Percentiles rank a stretch among this genome's conserved stretches.
Conservation (phyloP, 2,329 filamentous ascomycete species). For the Phialophora expanda region DNA sequence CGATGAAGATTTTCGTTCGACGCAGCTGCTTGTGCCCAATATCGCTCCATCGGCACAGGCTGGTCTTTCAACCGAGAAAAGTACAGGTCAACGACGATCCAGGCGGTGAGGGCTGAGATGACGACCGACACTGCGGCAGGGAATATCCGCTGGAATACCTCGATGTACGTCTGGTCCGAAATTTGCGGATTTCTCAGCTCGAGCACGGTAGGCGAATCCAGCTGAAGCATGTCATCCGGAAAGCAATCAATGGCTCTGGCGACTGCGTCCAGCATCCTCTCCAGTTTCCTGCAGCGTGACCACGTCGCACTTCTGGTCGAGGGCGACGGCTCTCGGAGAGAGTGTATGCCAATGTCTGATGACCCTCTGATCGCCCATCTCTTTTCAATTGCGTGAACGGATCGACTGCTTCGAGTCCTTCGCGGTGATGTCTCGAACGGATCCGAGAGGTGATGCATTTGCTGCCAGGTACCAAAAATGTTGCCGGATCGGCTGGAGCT, state of each 20-base stretch:
- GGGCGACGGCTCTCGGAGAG: constrained; percentile 14
- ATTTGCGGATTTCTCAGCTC: constrained; percentile 21
- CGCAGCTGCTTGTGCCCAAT: constrained; percentile 10
- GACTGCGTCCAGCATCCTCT: constrained; percentile 25
- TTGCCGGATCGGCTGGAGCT: constrained; percentile 15
- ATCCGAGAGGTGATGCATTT: constrained; percentile 14
- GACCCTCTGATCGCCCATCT: constrained; percentile 4
- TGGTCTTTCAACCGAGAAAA: constrained; percentile 22
- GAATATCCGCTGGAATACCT: constrained; percentile 31
- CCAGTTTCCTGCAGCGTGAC: constrained; percentile 26
- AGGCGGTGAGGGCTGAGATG: constrained; percentile 33
- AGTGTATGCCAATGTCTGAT: background rate
- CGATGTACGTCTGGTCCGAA: constrained; percentile 25
- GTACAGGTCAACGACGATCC: constrained; percentile 36
- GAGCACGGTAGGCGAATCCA: constrained; percentile 27
- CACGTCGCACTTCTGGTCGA: constrained; percentile 18
- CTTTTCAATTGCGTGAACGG: constrained; percentile 1
- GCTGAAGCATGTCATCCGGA: constrained; percentile 26
- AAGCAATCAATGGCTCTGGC: constrained; percentile 31
- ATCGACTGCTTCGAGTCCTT: constrained; percentile 16
- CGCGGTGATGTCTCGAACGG: constrained; percentile 27
- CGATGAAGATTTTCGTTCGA: constrained; percentile 18
- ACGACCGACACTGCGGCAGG: constrained; percentile 20
- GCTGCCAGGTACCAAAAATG: constrained; percentile 13
- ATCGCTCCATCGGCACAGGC: constrained; percentile 12